Conservation (phyloP, 176 grass and related monocot species). For the Chrysopogon serrulatus region DNA sequence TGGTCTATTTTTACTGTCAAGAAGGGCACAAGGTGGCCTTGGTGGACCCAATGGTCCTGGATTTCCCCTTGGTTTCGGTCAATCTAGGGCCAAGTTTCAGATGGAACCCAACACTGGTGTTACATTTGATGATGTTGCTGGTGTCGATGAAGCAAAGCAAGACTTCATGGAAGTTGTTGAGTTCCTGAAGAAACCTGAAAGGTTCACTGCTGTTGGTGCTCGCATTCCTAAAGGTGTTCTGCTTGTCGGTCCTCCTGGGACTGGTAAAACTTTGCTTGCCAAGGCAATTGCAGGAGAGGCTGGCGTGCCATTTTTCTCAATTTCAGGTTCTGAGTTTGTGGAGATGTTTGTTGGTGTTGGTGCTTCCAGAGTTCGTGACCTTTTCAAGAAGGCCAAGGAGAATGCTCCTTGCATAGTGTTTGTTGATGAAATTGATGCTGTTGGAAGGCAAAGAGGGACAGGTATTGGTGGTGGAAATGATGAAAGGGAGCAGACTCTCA, state of each 20-base stretch:
- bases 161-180: slow-evolving; percentile 99
- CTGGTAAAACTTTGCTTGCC: slow-evolving; percentile 94
- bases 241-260: slow-evolving; percentile 93
- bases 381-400: slow-evolving; percentile 99
- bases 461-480: slow-evolving; percentile 96
- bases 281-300: slow-evolving; percentile 98
- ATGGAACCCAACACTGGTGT: slow-evolving; percentile 99
- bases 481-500: slow-evolving; percentile 90
- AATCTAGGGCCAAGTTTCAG: slow-evolving; percentile 97
- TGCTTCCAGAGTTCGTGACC: slow-evolving; percentile 91
- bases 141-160: slow-evolving; percentile 91
- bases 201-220: slow-evolving; percentile 95
- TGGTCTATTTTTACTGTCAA: slow-evolving; percentile 85
- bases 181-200: slow-evolving; percentile 96
- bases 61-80: slow-evolving; percentile 84
- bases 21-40: slow-evolving; percentile 76
- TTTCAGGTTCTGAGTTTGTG: slow-evolving; percentile 95
- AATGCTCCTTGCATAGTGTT: slow-evolving; percentile 98
- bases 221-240: slow-evolving; percentile 98
- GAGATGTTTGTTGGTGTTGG: slow-evolving; percentile 99
- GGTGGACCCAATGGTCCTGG: slow-evolving; percentile 90
- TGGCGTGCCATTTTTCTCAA: slow-evolving; percentile 97
- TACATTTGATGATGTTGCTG: slow-evolving; percentile 95
- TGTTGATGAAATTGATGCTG: slow-evolving; percentile 94
- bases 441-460: slow-evolving; percentile 87